phyloP scores from a whole-genome alignment of 31 red algal genomes.

The Odonthalia washingtoniensis region DNA sequence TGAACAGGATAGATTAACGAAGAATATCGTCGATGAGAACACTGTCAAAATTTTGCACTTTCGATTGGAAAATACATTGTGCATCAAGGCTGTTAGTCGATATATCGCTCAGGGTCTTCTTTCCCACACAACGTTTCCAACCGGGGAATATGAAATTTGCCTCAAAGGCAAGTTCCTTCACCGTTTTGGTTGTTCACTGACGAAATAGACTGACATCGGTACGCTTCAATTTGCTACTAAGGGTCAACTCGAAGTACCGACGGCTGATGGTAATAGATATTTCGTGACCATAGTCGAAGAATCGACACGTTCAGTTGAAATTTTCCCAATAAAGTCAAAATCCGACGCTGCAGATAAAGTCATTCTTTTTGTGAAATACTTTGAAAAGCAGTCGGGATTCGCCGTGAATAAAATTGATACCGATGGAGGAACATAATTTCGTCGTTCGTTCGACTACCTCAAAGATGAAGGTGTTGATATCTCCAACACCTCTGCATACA shows the following conservation, averaged over 20 bases:
- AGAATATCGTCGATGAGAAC: no score
- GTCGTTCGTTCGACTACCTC: neutral
- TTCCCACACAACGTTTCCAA: no score
- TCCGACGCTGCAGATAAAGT: constrained; percentile 26
- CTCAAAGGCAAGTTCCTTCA: neutral
- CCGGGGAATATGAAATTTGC: neutral
- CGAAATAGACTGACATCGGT: no score
- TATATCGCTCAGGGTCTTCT: no score
- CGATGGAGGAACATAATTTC: constrained; percentile 39
- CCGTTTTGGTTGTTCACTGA: neutral
- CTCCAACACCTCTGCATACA: neutral
- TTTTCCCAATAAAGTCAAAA: constrained; percentile 18
- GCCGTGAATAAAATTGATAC: constrained; percentile 9
- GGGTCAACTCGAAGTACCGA: no score
- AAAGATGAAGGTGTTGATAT: constrained; percentile 11
- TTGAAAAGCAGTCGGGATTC: constrained; percentile 27
- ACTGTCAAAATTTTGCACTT: no score
- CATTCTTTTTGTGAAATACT: constrained; percentile 14
- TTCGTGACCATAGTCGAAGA: neutral
- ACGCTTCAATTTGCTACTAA: neutral
- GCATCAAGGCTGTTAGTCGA: no score
- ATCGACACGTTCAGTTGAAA: neutral
- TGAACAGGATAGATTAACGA: no score
- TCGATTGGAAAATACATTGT: no score
- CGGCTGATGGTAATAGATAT: neutral